phyloP scores from a whole-genome alignment of 352 stramenopile genomes.

The Albugo candida region DNA sequence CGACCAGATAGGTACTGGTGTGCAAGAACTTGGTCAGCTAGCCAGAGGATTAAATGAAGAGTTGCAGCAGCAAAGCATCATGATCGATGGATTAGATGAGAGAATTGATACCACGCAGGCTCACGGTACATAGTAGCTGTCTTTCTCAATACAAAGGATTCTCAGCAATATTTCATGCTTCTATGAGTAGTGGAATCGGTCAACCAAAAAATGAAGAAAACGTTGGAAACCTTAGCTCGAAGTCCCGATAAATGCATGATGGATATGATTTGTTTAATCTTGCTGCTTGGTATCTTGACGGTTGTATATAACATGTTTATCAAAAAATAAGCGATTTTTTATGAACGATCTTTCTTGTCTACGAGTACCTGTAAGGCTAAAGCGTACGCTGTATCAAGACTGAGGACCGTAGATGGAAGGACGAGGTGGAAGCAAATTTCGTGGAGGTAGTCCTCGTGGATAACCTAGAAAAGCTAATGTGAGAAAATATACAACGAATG shows the following conservation, averaged over 20 bases:
- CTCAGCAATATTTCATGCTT: not conserved
- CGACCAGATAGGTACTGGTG: constrained; percentile 61
- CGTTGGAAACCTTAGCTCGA: constrained; percentile 41
- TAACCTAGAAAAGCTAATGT: constrained; percentile 14
- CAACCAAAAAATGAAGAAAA: constrained; percentile 77
- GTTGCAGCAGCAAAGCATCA: constrained; percentile 71
- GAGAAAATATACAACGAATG: not conserved
- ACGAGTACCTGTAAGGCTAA: not conserved
- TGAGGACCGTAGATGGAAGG: constrained; percentile 59
- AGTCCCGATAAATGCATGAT: constrained; percentile 77
- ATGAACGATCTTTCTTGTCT: not conserved
- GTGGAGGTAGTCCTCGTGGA: constrained; percentile 20
- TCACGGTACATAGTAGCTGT: constrained; percentile 22
- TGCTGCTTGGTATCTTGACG: constrained; percentile 63
- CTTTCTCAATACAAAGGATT: not conserved
- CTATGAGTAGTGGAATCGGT: constrained; percentile 41
- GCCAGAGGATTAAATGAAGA: constrained; percentile 66
- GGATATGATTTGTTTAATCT: constrained; percentile 78
- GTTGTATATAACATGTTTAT: constrained; percentile 82
- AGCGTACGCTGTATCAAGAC: too few species aligned
- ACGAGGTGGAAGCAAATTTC: constrained; percentile 18
- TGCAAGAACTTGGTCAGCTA: constrained; percentile 57
- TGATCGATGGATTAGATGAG: constrained; percentile 67
- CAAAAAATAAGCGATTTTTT: constrained; percentile 25
- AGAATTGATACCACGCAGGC: constrained; percentile 60